phyloP scores from a whole-genome alignment of 768 basidiomycete genomes.

The Tephrocybe sp. region DNA sequence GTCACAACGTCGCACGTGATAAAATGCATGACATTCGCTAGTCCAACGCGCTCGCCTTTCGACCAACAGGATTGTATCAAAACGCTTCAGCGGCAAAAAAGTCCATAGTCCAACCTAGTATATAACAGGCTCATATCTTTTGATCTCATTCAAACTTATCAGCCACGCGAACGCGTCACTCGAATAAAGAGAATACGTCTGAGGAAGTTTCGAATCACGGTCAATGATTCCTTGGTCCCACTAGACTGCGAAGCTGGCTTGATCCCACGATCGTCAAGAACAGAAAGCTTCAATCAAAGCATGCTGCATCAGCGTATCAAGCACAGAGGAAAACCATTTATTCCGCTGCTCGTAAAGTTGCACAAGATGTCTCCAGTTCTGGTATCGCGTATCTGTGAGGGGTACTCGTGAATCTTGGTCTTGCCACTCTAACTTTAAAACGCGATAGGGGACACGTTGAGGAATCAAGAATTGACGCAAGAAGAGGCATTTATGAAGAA shows the following conservation, averaged over 20 bases:
- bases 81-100: background rate
- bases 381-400: constrained; percentile 29
- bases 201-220: constrained; percentile 16
- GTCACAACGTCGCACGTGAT: constrained; percentile 1
- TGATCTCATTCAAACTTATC: too few species aligned
- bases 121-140: too few species aligned
- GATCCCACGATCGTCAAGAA: constrained; percentile 17
- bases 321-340: constrained; percentile 31
- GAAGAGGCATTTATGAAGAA: constrained; percentile 23
- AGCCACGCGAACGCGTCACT: constrained; percentile 7
- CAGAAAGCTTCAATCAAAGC: constrained; percentile 23
- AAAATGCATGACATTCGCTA: background rate
- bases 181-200: constrained; percentile 11
- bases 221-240: constrained; percentile 2
- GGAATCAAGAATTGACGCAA: constrained; percentile 24
- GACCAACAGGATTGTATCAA: constrained; percentile 1
- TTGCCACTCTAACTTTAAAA: constrained; percentile 18
- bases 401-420: background rate
- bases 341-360: constrained; percentile 27
- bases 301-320: constrained; percentile 27
- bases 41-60: background rate
- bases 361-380: constrained; percentile 24
- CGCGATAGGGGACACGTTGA: constrained; percentile 24
- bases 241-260: background rate
- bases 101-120: constrained; percentile 23